Evolutionary conservation across 2,329 filamentous ascomycete genomes (phyloP), one percentile per base, ranked within the genome.

Genomic region (Cladosporium halotolerans): DNA sequence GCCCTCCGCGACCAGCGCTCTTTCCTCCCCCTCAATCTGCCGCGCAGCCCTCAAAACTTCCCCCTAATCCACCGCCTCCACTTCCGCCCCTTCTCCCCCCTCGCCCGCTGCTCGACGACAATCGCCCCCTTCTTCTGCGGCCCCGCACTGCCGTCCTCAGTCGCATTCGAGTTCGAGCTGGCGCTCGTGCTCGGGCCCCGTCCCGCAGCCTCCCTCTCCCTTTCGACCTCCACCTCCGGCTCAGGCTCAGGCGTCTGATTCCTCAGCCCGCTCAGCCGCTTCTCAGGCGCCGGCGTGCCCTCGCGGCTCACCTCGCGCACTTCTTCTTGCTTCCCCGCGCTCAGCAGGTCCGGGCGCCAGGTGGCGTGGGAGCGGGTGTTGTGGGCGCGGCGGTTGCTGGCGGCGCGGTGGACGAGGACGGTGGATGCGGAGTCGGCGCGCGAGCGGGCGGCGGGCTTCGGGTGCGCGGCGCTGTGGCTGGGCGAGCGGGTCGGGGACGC

Each of bases 331-430:
- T 42, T 43, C 14, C 34, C 48, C 11, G 44, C 38, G 9, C 56
- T 50, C 3, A 63, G 45, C 16, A 64, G 48, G 36, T 66, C 63
- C 2, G 64, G 62, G 16, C 63, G 60, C 59, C 62, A 64, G 16
- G 57, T 56, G 31, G 60, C 56, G 23, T 58, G 56, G 9, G 59
- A 53, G 32, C 61, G 62, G 44, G 65, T 62, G 53, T 59, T 62
- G 16, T 18, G 16, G 2, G 23, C 23, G 14, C 62, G 56, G 2
- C 63, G 57, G 44, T 67, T 66, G 55, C 63, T 65, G 8, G 65
- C 62, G 9, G 65, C 66, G n/a, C 64, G 63, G 52, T 68, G 65
- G 9, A 68, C 64, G 23, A 68, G 57, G 4, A 67, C 65, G 2
- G 66, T 68, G 10, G 59, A 58, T 6, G 59, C 59, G 2, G 63